These are phyloP conservation scores for Secale cereale DNA, from an alignment of 176 grass and related monocot species.

Conservation along the genomic window DNA sequence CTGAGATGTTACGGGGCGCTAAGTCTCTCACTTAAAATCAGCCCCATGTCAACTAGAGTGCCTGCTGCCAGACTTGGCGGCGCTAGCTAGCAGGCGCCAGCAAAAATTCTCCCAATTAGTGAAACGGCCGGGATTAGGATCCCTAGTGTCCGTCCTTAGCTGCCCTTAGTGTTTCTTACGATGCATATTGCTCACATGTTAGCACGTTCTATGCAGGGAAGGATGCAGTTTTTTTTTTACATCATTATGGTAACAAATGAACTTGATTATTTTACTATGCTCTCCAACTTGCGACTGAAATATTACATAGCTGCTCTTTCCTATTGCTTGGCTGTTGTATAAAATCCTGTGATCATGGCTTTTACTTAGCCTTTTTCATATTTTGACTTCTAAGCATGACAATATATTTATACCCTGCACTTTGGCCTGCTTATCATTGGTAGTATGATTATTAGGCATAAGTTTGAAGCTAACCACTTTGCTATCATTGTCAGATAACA, in stretches of 20 bases:
- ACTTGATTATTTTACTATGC: not conserved
- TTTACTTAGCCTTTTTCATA: not conserved
- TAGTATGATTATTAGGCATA: constrained; percentile 5
- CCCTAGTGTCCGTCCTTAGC: no score
- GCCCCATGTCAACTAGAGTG: no score
- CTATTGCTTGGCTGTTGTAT: not conserved
- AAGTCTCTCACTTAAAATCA: no score
- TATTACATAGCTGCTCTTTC: not conserved
- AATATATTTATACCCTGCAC: not conserved
- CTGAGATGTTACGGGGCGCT: no score
- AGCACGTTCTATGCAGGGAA: not conserved
- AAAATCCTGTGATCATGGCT: not conserved
- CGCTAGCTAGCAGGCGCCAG: no score
- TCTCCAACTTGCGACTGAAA: not conserved
- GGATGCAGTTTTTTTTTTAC: not conserved
- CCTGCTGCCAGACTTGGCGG: no score
- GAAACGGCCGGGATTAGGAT: no score
- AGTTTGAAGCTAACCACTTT: not conserved
- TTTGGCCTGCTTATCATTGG: not conserved
- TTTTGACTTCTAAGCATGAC: not conserved
- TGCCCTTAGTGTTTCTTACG: not conserved
- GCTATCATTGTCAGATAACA: constrained; percentile 32
- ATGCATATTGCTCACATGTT: not conserved
- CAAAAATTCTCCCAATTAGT: no score
- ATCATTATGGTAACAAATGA: not conserved